Evolutionary conservation across 768 basidiomycete genomes (phyloP).

Genomic region (Kwoniella botswanensis): DNA sequence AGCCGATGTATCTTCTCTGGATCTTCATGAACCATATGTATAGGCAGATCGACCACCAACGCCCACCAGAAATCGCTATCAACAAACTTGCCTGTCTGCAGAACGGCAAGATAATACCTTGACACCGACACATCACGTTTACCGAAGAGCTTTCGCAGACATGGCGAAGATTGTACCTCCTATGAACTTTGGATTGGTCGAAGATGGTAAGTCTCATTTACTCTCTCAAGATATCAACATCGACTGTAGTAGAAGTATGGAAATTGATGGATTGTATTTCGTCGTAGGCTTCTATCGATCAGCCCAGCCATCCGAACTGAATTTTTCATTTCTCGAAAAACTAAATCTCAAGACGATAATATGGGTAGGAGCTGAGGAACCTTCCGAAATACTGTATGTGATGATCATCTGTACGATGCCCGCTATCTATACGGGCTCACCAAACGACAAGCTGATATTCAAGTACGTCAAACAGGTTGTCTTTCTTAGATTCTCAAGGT

Average conservation of each 20-base stretch:
- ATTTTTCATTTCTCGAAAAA: constrained; percentile 65
- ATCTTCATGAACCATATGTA: background rate
- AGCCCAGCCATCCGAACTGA: constrained; percentile 61
- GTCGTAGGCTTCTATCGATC: constrained; percentile 55
- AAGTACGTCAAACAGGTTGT: no score
- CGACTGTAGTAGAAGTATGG: no score
- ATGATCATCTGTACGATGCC: background rate
- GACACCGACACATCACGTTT: background rate
- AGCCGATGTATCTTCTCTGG: background rate
- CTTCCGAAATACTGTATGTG: constrained; percentile 55
- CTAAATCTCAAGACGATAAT: constrained; percentile 54
- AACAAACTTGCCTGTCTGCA: no score
- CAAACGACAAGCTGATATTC: background rate
- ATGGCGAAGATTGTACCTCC: constrained; percentile 57
- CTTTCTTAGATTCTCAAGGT: constrained; percentile 48
- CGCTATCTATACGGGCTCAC: background rate
- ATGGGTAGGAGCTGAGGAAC: constrained; percentile 60
- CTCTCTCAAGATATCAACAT: no score
- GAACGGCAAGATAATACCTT: no score
- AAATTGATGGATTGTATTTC: background rate
- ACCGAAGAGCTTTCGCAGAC: background rate
- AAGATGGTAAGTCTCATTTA: constrained; percentile 46
- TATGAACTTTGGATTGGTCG: constrained; percentile 57
- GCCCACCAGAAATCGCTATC: no score
- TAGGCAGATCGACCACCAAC: no score